These are phyloP conservation scores for Suillus discolor DNA, from an alignment of 768 basidiomycete genomes.

Conservation along the genomic window DNA sequence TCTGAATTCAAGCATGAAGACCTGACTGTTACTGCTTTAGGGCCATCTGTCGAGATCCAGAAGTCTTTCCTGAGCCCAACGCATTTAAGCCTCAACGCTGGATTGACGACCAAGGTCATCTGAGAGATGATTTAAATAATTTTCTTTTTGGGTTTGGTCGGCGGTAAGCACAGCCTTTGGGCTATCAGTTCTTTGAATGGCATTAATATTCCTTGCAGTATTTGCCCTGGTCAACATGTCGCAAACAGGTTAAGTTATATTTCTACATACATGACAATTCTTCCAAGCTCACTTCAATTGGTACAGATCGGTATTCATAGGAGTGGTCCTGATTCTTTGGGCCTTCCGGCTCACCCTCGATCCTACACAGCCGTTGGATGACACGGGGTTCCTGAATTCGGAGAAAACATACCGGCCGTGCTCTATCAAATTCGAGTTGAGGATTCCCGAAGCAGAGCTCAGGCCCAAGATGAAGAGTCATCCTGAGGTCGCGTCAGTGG, in stretches of 20 bases:
- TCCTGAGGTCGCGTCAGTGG: not conserved
- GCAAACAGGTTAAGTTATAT: not conserved
- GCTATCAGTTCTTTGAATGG: not conserved
- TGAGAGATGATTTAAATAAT: conserved; percentile 41
- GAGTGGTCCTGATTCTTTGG: conserved; percentile 40
- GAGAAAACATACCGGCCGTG: conserved; percentile 48
- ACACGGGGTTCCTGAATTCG: conserved; percentile 54
- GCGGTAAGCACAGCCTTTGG: conserved; percentile 26
- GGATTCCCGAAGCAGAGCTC: conserved; percentile 19
- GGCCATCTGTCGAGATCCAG: conserved; percentile 5
- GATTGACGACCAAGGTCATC: not conserved
- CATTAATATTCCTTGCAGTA: conserved; percentile 27
- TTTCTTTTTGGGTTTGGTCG: conserved; percentile 59
- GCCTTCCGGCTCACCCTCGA: conserved; percentile 20
- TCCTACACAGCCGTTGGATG: conserved; percentile 49
- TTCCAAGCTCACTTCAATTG: not conserved
- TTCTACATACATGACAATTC: not conserved
- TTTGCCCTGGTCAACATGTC: conserved; percentile 53
- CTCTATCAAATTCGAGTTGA: conserved; percentile 51
- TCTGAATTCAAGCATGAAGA: too few species aligned
- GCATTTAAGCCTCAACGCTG: not conserved
- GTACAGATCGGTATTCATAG: conserved; percentile 57
- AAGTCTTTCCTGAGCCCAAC: not conserved
- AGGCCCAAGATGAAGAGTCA: not conserved
- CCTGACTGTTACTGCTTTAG: not conserved